Percentiles rank a stretch among this genome's conserved stretches.
Conservation (phyloP, 2,329 filamentous ascomycete species). For the Alternaria conjuncta region DNA sequence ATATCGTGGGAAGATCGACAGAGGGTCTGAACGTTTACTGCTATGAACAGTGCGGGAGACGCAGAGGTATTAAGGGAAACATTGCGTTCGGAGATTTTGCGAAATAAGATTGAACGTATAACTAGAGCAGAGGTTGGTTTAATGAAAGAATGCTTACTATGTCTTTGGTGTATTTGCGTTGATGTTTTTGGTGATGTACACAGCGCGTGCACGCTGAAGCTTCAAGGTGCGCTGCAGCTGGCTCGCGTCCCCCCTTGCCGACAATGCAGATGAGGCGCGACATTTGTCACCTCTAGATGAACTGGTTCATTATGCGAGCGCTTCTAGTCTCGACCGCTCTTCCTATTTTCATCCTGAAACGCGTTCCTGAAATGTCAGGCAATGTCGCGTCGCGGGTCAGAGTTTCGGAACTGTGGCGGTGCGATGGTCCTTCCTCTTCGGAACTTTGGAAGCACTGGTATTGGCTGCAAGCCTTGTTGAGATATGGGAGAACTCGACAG, state of each 20-base stretch:
- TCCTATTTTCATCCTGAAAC: constrained; percentile 4
- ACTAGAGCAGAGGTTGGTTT: background rate
- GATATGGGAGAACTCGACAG: background rate
- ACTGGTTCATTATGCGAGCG: background rate
- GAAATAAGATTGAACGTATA: background rate
- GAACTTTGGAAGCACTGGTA: background rate
- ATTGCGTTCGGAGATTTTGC: background rate
- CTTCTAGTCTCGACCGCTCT: background rate
- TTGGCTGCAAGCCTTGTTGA: background rate
- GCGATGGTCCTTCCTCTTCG: background rate
- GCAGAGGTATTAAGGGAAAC: background rate
- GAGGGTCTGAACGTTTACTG: background rate
- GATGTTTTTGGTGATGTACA: background rate
- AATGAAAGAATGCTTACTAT: background rate
- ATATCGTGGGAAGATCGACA: background rate
- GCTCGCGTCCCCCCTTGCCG: background rate
- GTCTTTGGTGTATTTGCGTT: background rate
- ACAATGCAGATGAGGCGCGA: background rate
- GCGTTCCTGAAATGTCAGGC: background rate
- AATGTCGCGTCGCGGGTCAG: background rate
- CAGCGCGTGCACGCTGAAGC: background rate
- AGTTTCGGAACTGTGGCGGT: constrained; percentile 2
- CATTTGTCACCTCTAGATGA: background rate
- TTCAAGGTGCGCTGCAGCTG: background rate
- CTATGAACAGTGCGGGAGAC: background rate